These are phyloP conservation scores for Mycena sp. DNA, from an alignment of 1,284 basidiomycete species.

Conservation along the genomic window DNA sequence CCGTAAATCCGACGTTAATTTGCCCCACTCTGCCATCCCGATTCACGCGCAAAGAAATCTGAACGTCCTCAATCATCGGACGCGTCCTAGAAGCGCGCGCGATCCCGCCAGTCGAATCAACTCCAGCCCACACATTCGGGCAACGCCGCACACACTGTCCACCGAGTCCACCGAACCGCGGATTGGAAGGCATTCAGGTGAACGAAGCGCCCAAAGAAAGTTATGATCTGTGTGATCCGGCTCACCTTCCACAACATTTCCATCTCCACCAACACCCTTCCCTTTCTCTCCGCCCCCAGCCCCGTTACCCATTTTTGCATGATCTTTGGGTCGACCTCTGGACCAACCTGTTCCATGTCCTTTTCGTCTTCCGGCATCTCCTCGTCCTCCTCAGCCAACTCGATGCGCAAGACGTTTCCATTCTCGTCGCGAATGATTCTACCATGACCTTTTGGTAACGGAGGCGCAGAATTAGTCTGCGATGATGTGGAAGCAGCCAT, in stretches of 20 bases:
- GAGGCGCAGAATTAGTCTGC: conserved; percentile 18
- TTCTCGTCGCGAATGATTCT: conserved; percentile 86
- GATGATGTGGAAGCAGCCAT: conserved; percentile 31
- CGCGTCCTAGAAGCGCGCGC: conserved; percentile 21
- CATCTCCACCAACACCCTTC: conserved; percentile 8
- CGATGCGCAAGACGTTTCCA: conserved; percentile 83
- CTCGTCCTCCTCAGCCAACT: conserved; percentile 66
- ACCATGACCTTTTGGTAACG: conserved; percentile 79
- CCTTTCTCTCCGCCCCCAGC: conserved; percentile 21
- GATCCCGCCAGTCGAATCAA: conserved; percentile 7
- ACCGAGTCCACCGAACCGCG: conserved; percentile 23
- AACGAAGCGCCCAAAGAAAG: conserved; percentile 12
- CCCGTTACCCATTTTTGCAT: conserved; percentile 52
- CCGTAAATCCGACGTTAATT: conserved; percentile 39
- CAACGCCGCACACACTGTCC: conserved; percentile 1
- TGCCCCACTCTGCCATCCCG: conserved; percentile 63
- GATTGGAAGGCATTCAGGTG: conserved; percentile 7
- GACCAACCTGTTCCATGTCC: conserved; percentile 45
- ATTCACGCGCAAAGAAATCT: conserved; percentile 22
- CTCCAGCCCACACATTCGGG: not conserved
- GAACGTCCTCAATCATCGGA: conserved; percentile 20
- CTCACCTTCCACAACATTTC: conserved; percentile 20
- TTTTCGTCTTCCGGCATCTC: conserved; percentile 35
- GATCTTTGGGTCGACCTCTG: conserved; percentile 45
- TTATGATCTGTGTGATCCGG: conserved; percentile 13